Conservation (phyloP, 345 rosid species). For the Nephelium lappaceum region DNA sequence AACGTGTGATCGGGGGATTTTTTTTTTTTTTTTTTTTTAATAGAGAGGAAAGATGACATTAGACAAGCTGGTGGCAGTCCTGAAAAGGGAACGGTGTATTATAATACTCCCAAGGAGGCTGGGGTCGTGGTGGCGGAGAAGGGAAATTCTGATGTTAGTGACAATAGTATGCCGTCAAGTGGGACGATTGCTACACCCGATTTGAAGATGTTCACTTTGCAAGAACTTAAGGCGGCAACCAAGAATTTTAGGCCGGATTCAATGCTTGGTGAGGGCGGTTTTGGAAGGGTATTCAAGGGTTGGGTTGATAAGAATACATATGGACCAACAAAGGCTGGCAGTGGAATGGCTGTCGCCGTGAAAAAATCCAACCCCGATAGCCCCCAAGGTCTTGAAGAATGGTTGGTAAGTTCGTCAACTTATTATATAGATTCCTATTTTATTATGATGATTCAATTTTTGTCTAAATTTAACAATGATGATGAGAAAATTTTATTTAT, state of each 20-base stretch:
- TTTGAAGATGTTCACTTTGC: constrained; percentile 57
- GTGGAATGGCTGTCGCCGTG: constrained; percentile 83
- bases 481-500: too few relatives aligned
- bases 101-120: not conserved
- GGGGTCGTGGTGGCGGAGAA: not conserved
- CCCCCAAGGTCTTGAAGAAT: constrained; percentile 68
- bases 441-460: too few relatives aligned
- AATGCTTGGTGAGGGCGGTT: constrained; percentile 87
- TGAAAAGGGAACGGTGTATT: not conserved
- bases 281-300: constrained; percentile 86
- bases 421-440: too few relatives aligned
- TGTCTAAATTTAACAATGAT: too few relatives aligned
- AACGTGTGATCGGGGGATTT: too few relatives aligned
- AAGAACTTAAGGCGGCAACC: constrained; percentile 63
- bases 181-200: constrained; percentile 29
- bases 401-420: constrained; percentile 56
- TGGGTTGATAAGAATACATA: constrained; percentile 69
- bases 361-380: constrained; percentile 83
- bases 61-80: not conserved
- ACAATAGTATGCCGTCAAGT: not conserved
- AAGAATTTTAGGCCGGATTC: constrained; percentile 77
- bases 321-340: constrained; percentile 61
- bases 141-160: not conserved
- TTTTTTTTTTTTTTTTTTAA: too few relatives aligned
- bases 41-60: too few relatives aligned